Conservation (phyloP, 2,329 filamentous ascomycete species). For the Ophiostoma quercus region DNA sequence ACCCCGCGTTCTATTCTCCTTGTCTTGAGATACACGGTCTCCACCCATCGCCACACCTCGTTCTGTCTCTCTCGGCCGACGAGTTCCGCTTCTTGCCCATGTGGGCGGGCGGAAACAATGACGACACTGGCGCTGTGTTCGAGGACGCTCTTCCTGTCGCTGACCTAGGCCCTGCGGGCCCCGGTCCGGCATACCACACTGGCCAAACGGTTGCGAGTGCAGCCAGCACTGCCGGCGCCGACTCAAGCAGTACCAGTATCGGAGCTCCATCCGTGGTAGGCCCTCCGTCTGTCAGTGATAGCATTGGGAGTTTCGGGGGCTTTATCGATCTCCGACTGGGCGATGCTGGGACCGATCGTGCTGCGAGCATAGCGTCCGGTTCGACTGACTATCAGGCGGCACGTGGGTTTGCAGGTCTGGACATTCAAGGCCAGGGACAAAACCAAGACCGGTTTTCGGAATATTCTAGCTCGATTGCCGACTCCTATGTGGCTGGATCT, state of each 20-base stretch:
- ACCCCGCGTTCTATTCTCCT: neutral
- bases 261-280: neutral
- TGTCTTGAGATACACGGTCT: slow-evolving; percentile 20
- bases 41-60: slow-evolving; percentile 39
- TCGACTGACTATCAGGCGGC: neutral
- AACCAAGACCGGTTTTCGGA: too few relatives aligned
- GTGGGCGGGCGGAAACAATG: slow-evolving; percentile 56
- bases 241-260: neutral
- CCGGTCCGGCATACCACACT: slow-evolving; percentile 45
- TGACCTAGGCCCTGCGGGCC: slow-evolving; percentile 43
- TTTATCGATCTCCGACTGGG: neutral
- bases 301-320: neutral
- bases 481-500: neutral
- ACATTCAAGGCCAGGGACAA: too few relatives aligned
- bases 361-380: neutral
- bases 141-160: slow-evolving; percentile 40
- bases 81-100: slow-evolving; percentile 61
- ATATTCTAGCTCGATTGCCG: neutral
- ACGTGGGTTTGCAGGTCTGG: neutral
- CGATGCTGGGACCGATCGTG: neutral
- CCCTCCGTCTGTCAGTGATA: neutral
- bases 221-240: neutral
- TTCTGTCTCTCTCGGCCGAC: slow-evolving; percentile 49
- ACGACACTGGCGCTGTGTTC: slow-evolving; percentile 49
- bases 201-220: slow-evolving; percentile 29